A percentile compares a stretch with the other conserved stretches of the same genome.
These are phyloP conservation scores for Phytophthora idaei DNA, from an alignment of 352 stramenopile genomes.

Conservation along the genomic window DNA sequence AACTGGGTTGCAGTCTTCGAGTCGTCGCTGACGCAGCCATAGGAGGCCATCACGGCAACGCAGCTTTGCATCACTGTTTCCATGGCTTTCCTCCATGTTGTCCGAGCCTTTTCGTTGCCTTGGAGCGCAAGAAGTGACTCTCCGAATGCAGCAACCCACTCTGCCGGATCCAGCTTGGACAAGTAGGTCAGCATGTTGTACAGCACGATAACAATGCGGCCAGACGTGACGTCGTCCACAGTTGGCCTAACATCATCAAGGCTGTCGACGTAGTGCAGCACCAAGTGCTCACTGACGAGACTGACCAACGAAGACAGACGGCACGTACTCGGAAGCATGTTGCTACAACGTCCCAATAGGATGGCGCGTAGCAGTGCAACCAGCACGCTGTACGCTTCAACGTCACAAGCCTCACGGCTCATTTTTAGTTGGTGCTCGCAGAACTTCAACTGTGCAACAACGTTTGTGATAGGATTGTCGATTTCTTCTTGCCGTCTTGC, in stretches of 20 bases:
- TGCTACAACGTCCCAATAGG: constrained; percentile 24
- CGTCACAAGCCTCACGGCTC: constrained; percentile 25
- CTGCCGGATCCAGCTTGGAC: constrained; percentile 16
- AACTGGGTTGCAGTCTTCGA: constrained; percentile 9
- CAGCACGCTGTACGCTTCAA: constrained; percentile 38
- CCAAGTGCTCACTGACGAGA: constrained; percentile 38
- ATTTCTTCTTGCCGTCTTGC: background rate
- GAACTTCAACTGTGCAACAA: constrained; percentile 27
- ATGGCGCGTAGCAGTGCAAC: constrained; percentile 36
- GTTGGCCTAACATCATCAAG: constrained; percentile 13
- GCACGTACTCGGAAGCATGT: constrained; percentile 20
- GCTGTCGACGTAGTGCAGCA: constrained; percentile 32
- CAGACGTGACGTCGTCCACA: constrained; percentile 22
- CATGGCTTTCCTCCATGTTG: constrained; percentile 24
- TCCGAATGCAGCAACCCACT: constrained; percentile 31
- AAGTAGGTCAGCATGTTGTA: constrained; percentile 32
- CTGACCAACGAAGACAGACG: constrained; percentile 32
- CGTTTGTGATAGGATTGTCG: constrained; percentile 1
- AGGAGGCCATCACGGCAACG: constrained; percentile 16
- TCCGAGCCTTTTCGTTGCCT: constrained; percentile 17
- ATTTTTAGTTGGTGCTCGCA: constrained; percentile 16
- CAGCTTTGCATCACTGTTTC: constrained; percentile 16
- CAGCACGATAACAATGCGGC: constrained; percentile 28
- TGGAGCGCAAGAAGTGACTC: constrained; percentile 27
- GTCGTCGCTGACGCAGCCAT: constrained; percentile 17